These are phyloP conservation scores for Oryza glumipatula DNA, from an alignment of 176 grass and related monocot genomes.

Conservation along the genomic window DNA sequence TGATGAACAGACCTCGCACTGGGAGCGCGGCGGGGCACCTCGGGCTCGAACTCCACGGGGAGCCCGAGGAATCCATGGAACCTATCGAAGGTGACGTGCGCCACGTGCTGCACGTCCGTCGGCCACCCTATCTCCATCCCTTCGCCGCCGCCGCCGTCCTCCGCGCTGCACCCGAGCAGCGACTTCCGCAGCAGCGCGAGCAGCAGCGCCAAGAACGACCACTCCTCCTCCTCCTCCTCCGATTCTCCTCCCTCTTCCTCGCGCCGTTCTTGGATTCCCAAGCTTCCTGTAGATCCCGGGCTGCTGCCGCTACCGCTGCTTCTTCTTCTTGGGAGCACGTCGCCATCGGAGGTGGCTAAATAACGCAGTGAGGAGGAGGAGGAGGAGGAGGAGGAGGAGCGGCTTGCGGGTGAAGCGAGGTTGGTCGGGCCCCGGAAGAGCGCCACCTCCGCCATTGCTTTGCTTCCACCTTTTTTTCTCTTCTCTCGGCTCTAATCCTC, in stretches of 20 bases:
- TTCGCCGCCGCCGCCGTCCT: constrained; percentile 35
- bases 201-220: constrained; percentile 76
- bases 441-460: constrained; percentile 66
- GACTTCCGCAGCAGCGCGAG: constrained; percentile 73
- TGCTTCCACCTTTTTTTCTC: constrained; percentile 25
- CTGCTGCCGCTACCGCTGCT: background rate
- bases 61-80: constrained; percentile 90
- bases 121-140: constrained; percentile 93
- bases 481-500: constrained; percentile 32
- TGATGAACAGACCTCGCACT: constrained; percentile 66
- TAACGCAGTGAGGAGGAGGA: constrained; percentile 31
- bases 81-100: constrained; percentile 88
- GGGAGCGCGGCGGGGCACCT: constrained; percentile 68
- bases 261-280: constrained; percentile 9
- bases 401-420: constrained; percentile 56
- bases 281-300: constrained; percentile 38
- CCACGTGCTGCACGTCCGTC: constrained; percentile 81
- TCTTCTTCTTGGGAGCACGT: constrained; percentile 47
- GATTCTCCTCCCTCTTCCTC: constrained; percentile 31
- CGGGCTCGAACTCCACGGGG: constrained; percentile 84
- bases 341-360: constrained; percentile 42
- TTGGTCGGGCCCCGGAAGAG: constrained; percentile 54
- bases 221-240: constrained; percentile 50
- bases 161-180: constrained; percentile 73
- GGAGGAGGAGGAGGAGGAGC: constrained; percentile 35